Evolutionary conservation across 169 alveolate species (phyloP).

Genomic region (Plasmodium cynomolgi): DNA sequence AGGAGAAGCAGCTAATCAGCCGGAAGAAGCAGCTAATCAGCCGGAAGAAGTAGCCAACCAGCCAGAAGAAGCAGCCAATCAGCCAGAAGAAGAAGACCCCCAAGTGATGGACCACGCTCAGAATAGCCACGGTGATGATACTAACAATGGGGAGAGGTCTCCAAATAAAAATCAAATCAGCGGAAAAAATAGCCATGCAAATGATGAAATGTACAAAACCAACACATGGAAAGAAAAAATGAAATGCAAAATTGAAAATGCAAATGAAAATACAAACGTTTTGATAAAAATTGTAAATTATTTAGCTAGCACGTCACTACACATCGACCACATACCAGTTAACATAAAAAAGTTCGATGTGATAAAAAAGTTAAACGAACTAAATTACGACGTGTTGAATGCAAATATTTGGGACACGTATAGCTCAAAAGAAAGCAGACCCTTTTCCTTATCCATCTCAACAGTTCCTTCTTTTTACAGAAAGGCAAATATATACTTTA

Average conservation of each 20-base stretch:
- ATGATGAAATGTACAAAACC: neutral
- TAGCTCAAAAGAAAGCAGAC: conserved; percentile 24
- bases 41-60: too few species aligned
- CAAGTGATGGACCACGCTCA: neutral
- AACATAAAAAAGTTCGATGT: conserved; percentile 48
- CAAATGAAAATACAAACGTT: conserved; percentile 48
- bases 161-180: neutral
- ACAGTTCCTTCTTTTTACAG: conserved; percentile 18
- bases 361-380: conserved; percentile 18
- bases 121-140: neutral
- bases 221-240: conserved; percentile 70
- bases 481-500: conserved; percentile 64
- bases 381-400: conserved; percentile 23
- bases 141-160: neutral
- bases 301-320: conserved; percentile 15
- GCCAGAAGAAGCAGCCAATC: too few species aligned
- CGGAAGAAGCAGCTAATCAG: neutral
- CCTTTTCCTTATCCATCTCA: conserved; percentile 4
- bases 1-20: neutral
- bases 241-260: conserved; percentile 64
- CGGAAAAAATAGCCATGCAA: neutral
- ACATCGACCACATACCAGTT: conserved; percentile 33
- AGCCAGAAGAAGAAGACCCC: neutral
- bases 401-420: conserved; percentile 65
- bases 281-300: conserved; percentile 47